These are phyloP conservation scores for Gracilaria domingensis DNA, from an alignment of 23 red algal species.

Conservation along the genomic window DNA sequence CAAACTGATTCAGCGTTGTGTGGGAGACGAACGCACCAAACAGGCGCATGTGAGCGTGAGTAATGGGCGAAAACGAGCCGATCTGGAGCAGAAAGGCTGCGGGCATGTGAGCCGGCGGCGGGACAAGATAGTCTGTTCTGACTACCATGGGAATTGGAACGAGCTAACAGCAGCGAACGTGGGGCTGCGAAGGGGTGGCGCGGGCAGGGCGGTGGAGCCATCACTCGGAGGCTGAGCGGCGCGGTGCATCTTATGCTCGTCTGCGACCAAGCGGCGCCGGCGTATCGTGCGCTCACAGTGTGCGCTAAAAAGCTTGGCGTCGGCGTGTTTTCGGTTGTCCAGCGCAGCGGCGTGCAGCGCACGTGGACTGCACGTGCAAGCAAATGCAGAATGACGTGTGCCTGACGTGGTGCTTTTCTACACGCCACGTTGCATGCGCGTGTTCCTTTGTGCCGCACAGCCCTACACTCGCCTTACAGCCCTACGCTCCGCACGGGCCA, in stretches of 20 bases:
- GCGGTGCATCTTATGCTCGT: too few relatives aligned
- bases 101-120: neutral
- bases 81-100: slow-evolving; percentile 27
- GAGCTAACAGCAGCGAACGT: neutral
- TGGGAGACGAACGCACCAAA: slow-evolving; percentile 35
- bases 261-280: too few relatives aligned
- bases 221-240: too few relatives aligned
- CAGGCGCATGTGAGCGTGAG: slow-evolving; percentile 45
- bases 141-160: neutral
- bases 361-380: too few relatives aligned
- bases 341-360: neutral
- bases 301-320: too few relatives aligned
- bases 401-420: neutral
- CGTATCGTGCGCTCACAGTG: too few relatives aligned
- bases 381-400: neutral
- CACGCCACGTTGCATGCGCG: too few relatives aligned
- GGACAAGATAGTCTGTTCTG: slow-evolving; percentile 31
- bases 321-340: too few relatives aligned
- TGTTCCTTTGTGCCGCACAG: too few relatives aligned
- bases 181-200: too few relatives aligned
- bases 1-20: neutral
- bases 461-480: too few relatives aligned
- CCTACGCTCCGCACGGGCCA: too few relatives aligned
- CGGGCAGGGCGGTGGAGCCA: neutral
- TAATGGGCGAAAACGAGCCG: slow-evolving; percentile 57